Evolutionary conservation across 2,329 filamentous ascomycete genomes (phyloP).

Genomic region (Neonectria faginata): DNA sequence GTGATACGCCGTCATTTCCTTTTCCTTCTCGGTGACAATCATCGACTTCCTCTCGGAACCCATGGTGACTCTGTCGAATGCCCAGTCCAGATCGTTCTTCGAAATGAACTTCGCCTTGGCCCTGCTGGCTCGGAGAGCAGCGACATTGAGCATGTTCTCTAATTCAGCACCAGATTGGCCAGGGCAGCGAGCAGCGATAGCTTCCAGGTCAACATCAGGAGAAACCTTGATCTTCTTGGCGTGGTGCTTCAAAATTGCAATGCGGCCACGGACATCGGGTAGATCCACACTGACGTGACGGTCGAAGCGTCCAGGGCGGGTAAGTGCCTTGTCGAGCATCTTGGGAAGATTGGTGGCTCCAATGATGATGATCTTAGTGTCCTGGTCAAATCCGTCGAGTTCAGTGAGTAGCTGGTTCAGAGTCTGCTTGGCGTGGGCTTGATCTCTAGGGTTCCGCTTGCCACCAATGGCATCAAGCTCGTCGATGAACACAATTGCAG

Average conservation of each 20-base stretch:
- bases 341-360: conserved; percentile 97
- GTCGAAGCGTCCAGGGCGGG: conserved; percentile 94
- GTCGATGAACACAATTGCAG: conserved; percentile 95
- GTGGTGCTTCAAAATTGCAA: conserved; percentile 94
- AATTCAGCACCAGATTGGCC: conserved; percentile 96
- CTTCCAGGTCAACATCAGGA: conserved; percentile 82
- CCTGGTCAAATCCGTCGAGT: conserved; percentile 95
- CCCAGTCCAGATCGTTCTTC: conserved; percentile 91
- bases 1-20: conserved; percentile 94
- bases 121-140: conserved; percentile 93
- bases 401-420: conserved; percentile 97
- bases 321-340: conserved; percentile 92
- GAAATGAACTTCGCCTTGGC: conserved; percentile 80
- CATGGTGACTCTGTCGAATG: conserved; percentile 98
- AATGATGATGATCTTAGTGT: conserved; percentile 93
- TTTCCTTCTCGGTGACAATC: conserved; percentile 92
- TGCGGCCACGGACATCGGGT: conserved; percentile 91
- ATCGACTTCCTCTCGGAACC: conserved; percentile 91
- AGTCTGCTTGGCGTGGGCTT: conserved; percentile 96
- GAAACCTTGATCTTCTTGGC: conserved; percentile 89
- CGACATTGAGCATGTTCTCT: conserved; percentile 97
- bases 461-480: conserved; percentile 95
- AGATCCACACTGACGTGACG: conserved; percentile 89
- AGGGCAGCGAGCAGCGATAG: conserved; percentile 87
- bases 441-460: conserved; percentile 91